Evolutionary conservation across 495 filamentous ascomycete genomes (phyloP).

Genomic region (Tirmania nivea): DNA sequence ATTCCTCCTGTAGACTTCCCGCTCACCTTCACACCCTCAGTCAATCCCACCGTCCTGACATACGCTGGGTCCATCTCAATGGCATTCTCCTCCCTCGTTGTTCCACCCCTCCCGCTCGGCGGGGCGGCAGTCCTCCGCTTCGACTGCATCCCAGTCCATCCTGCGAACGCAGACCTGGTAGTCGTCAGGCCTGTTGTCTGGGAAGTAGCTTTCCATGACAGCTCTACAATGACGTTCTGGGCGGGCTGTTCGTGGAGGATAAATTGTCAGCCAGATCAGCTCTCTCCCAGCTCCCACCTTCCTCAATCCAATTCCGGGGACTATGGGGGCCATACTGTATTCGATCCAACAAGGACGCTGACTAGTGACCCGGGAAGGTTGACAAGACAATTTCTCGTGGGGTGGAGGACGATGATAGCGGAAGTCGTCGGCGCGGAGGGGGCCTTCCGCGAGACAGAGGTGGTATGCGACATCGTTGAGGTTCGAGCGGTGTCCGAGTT

Average conservation of each 20-base stretch:
- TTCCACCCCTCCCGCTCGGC: neutral
- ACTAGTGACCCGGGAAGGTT: constrained; percentile 79
- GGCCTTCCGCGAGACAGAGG: constrained; percentile 1
- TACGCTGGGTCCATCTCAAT: constrained; percentile 85
- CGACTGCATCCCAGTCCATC: constrained; percentile 95
- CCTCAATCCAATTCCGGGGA: too few species aligned
- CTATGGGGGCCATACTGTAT: constrained; percentile 41
- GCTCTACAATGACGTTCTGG: constrained; percentile 89
- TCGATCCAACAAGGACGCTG: constrained; percentile 59
- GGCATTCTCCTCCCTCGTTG: constrained; percentile 22
- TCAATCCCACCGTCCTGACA: constrained; percentile 56
- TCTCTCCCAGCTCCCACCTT: too few species aligned
- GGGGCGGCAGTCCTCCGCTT: constrained; percentile 35
- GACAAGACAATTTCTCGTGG: constrained; percentile 81
- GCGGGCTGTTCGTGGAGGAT: constrained; percentile 33
- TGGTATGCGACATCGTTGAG: constrained; percentile 10
- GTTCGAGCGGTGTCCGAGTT: neutral
- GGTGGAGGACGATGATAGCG: constrained; percentile 40
- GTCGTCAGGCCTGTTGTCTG: constrained; percentile 44
- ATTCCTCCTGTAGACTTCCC: too few species aligned
- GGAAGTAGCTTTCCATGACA: constrained; percentile 36
- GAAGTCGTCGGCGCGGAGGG: constrained; percentile 11
- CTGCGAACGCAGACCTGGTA: constrained; percentile 21
- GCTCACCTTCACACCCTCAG: constrained; percentile 64
- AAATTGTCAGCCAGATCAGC: too few species aligned